Conservation (phyloP, 2,329 filamentous ascomycete species). For the Pseudomassariella vexata region DNA sequence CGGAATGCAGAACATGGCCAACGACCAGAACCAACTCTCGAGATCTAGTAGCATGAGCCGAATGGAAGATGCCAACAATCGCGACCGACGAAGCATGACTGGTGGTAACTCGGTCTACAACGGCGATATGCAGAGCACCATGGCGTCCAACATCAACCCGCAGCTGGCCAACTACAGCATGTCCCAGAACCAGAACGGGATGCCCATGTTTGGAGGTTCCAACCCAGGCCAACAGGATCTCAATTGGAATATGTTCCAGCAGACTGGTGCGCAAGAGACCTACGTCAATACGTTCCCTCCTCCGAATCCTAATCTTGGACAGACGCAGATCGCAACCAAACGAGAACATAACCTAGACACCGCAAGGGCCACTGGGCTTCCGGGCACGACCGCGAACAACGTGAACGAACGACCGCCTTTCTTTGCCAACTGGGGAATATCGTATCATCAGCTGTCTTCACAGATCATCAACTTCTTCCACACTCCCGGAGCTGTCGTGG, state of each 20-base stretch:
- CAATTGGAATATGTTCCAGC: constrained; percentile 71
- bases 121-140: constrained; percentile 52
- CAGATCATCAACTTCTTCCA: constrained; percentile 53
- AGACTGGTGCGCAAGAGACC: constrained; percentile 61
- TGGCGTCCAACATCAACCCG: constrained; percentile 57
- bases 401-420: constrained; percentile 32
- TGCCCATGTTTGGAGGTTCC: constrained; percentile 57
- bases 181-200: constrained; percentile 56
- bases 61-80: constrained; percentile 48
- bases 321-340: constrained; percentile 66
- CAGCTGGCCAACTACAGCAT: constrained; percentile 61
- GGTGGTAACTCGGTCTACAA: constrained; percentile 46
- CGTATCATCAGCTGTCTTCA: constrained; percentile 47
- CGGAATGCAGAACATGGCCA: constrained; percentile 53
- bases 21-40: constrained; percentile 57
- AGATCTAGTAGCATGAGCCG: constrained; percentile 56
- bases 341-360: constrained; percentile 52
- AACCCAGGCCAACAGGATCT: constrained; percentile 58
- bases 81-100: constrained; percentile 53
- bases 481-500: constrained; percentile 50
- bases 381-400: constrained; percentile 37
- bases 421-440: constrained; percentile 45
- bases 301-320: constrained; percentile 63
- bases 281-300: constrained; percentile 58
- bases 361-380: constrained; percentile 43